These are phyloP conservation scores for Phoenix dactylifera DNA, from an alignment of 176 grass and related monocot genomes.

Conservation along the genomic window DNA sequence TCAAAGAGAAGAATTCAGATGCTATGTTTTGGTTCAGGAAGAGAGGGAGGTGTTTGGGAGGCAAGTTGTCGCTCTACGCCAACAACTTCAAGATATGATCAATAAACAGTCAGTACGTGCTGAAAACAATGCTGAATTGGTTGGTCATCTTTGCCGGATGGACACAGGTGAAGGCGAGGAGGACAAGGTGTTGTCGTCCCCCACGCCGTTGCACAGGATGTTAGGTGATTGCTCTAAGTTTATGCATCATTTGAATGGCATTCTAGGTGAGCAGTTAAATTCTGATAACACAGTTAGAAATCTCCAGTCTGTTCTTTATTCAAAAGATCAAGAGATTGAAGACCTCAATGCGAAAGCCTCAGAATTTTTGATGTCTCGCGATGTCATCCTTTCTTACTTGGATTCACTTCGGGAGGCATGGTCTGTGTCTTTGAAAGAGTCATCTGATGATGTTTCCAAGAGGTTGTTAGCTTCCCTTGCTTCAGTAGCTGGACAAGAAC, in stretches of 20 bases:
- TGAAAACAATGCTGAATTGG: not conserved
- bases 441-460: constrained; percentile 34
- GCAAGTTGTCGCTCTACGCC: constrained; percentile 43
- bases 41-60: constrained; percentile 67
- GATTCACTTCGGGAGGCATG: constrained; percentile 16
- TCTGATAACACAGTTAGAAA: not conserved
- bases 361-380: constrained; percentile 36
- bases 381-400: constrained; percentile 55
- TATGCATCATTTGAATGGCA: constrained; percentile 45
- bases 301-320: constrained; percentile 4
- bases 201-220: constrained; percentile 43
- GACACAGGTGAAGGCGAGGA: constrained; percentile 25
- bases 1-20: no score
- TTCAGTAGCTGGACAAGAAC: constrained; percentile 36
- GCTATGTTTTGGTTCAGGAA: constrained; percentile 46
- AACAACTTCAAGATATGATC: constrained; percentile 44
- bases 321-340: constrained; percentile 64
- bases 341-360: constrained; percentile 36
- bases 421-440: constrained; percentile 28
- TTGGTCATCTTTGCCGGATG: not conserved
- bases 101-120: constrained; percentile 15
- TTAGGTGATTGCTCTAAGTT: constrained; percentile 75
- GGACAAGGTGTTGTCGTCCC: constrained; percentile 17
- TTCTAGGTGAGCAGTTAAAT: constrained; percentile 14
- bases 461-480: constrained; percentile 51